These are phyloP conservation scores for Holtermanniella nyarrowii DNA, from an alignment of 768 basidiomycete genomes.

Conservation along the genomic window DNA sequence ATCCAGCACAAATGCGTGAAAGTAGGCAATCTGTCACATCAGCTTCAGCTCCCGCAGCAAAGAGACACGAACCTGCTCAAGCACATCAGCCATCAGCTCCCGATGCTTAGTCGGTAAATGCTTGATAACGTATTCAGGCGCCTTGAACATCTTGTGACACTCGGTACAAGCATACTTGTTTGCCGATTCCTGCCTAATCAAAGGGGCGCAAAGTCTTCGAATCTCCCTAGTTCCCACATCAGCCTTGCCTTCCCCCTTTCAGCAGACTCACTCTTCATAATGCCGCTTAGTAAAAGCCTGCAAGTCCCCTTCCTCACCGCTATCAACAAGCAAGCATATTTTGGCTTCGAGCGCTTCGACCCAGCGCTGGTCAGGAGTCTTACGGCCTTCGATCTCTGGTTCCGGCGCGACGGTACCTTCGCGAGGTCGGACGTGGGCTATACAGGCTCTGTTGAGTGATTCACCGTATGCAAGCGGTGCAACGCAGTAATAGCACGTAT, in stretches of 20 bases:
- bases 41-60: neutral
- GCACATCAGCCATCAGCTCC: slow-evolving; percentile 59
- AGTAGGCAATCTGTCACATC: neutral
- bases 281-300: slow-evolving; percentile 58
- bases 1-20: neutral
- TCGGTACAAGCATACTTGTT: slow-evolving; percentile 89
- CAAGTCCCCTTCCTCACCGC: slow-evolving; percentile 70
- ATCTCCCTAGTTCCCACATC: slow-evolving; percentile 53
- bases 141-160: slow-evolving; percentile 96
- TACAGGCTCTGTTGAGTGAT: slow-evolving; percentile 88
- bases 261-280: neutral
- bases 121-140: slow-evolving; percentile 92
- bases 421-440: slow-evolving; percentile 63
- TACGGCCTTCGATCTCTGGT: slow-evolving; percentile 44
- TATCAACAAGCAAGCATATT: slow-evolving; percentile 73
- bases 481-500: slow-evolving; percentile 82
- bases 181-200: slow-evolving; percentile 90
- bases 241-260: neutral
- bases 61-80: slow-evolving; percentile 64
- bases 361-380: slow-evolving; percentile 68
- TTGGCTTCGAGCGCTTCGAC: slow-evolving; percentile 79
- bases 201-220: slow-evolving; percentile 62
- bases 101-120: slow-evolving; percentile 92
- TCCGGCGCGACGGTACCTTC: slow-evolving; percentile 1
- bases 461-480: slow-evolving; percentile 85